These are phyloP conservation scores for Edaphochlamys debaryana DNA, from an alignment of 139 green algal genomes.

Conservation along the genomic window DNA sequence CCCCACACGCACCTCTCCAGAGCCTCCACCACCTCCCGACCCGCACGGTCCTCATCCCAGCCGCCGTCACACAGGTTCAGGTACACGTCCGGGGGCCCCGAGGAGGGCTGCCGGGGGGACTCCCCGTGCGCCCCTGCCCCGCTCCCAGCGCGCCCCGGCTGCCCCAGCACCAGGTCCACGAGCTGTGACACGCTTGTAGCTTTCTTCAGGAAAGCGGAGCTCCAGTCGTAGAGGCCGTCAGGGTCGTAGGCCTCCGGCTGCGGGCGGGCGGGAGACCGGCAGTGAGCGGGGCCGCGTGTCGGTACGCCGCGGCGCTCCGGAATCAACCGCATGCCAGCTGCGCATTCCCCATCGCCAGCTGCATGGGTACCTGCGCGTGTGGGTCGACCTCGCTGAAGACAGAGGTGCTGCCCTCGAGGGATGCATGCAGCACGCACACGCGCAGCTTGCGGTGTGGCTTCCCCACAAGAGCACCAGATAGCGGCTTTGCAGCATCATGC, in stretches of 20 bases:
- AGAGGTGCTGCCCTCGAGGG: background rate
- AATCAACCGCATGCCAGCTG: too few relatives aligned
- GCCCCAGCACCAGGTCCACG: background rate
- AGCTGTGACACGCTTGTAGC: background rate
- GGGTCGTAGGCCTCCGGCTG: background rate
- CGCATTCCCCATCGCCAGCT: too few relatives aligned
- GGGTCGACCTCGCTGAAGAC: background rate
- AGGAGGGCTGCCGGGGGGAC: too few relatives aligned
- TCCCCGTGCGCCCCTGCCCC: too few relatives aligned
- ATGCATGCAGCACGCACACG: background rate
- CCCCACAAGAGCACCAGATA: background rate
- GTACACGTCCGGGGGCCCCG: constrained; percentile 16
- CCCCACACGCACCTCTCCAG: constrained; percentile 24
- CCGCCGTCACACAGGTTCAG: constrained; percentile 36
- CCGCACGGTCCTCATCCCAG: constrained; percentile 24
- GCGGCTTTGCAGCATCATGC: too few relatives aligned
- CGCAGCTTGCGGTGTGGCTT: background rate
- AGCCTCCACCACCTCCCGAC: constrained; percentile 13
- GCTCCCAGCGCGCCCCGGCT: too few relatives aligned
- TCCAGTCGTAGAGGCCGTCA: background rate
- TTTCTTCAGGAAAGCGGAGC: background rate
- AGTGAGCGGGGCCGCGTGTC: too few relatives aligned
- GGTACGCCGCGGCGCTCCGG: too few relatives aligned
- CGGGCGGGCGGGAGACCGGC: too few relatives aligned
- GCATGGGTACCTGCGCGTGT: background rate